These are phyloP conservation scores for Penicilliopsis zonata DNA, from an alignment of 495 filamentous ascomycete genomes.

Conservation along the genomic window DNA sequence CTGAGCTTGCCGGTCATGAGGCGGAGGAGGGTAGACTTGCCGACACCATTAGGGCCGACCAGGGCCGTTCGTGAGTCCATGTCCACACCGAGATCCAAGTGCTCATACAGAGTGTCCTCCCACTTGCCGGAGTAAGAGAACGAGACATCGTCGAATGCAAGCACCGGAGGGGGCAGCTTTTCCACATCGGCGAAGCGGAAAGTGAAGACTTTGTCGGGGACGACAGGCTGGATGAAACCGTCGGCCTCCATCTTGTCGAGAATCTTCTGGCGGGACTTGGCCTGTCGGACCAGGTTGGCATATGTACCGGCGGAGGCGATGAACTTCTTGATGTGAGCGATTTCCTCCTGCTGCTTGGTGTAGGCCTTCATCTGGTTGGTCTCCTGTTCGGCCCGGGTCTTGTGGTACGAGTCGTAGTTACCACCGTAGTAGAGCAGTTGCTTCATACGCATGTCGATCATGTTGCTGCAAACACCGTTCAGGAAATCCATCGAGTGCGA, in stretches of 20 bases:
- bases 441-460: constrained; percentile 94
- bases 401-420: constrained; percentile 98
- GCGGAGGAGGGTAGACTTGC: constrained; percentile 95
- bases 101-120: constrained; percentile 87
- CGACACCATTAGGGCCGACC: constrained; percentile 97
- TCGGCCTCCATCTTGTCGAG: constrained; percentile 99
- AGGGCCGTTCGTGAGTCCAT: constrained; percentile 98
- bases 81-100: constrained; percentile 96
- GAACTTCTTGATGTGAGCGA: constrained; percentile 99
- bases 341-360: constrained; percentile 98
- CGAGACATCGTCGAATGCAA: constrained; percentile 92
- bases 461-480: constrained; percentile 96
- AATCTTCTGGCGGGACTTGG: constrained; percentile 99
- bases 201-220: constrained; percentile 79
- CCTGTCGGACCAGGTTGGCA: constrained; percentile 96
- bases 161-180: constrained; percentile 90
- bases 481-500: constrained; percentile 98
- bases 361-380: constrained; percentile 98
- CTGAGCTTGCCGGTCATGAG: constrained; percentile 96
- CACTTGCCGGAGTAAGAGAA: constrained; percentile 92
- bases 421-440: constrained; percentile 96
- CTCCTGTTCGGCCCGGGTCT: constrained; percentile 91
- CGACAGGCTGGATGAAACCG: constrained; percentile 88
- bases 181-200: constrained; percentile 99
- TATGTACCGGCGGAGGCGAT: constrained; percentile 99